Evolutionary conservation across 495 filamentous ascomycete species (phyloP), one percentile per base, ranked within the genome.

Genomic region (Annulohypoxylon maeteangense): DNA sequence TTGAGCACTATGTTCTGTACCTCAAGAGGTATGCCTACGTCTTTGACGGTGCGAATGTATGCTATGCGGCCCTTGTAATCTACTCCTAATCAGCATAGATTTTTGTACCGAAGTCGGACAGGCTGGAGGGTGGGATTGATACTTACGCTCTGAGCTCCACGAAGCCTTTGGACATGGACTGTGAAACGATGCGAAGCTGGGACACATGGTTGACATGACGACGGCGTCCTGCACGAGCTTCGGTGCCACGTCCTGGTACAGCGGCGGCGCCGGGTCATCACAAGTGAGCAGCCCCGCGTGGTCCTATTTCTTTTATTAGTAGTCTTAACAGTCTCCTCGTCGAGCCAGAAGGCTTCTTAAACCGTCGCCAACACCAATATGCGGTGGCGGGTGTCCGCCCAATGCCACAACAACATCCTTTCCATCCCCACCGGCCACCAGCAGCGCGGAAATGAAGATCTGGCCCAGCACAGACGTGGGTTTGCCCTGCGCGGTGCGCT

Each of bases 11-110:
- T 45, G 42, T 45, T 45, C 42, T 45, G 42, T 45, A n/a, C 42
- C 42, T 45, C 42, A 45, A 45, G 42, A n/a, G 42, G 42, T 45
- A 45, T 45, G 42, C 42, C 42, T 45, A 45, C 42, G 42, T 45
- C 42, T 45, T 45, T 45, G 42, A 45, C 42, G 3, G 42, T 20
- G 2, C 42, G 42, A 45, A 45, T 45, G 42, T 45, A 45, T 45
- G 42, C 42, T 45, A 45, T 45, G 42, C 42, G 42, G 12, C 42
- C 42, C 42, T 45, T 45, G 42, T 45, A 45, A 45, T 45, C 42
- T 45, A 45, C 42, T 0, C 14, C 42, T 12, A 45, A 45, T 45
- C 18, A 45, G 42, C 2, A 32, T 32, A 32, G 31, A 32, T n/a
- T 32, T 32, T 32, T 32, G 31, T 32, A 32, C 31, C 2, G 31